Percentiles rank a stretch among this genome's conserved stretches.
These are phyloP conservation scores for Acidiella bohemica DNA, from an alignment of 495 filamentous ascomycete species.

Conservation along the genomic window DNA sequence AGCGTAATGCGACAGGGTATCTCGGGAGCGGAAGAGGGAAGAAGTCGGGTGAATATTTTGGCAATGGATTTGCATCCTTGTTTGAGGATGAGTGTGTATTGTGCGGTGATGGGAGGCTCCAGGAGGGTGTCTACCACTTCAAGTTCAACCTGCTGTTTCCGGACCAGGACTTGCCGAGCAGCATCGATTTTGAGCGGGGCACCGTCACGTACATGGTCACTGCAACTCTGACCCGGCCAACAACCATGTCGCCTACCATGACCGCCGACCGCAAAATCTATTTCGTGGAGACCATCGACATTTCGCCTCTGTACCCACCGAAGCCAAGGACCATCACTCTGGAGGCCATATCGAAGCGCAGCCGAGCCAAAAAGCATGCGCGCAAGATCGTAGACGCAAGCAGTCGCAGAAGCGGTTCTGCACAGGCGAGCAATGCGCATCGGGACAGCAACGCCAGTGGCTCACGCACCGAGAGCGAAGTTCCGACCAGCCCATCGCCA, in stretches of 20 bases:
- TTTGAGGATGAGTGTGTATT: slow-evolving; percentile 86
- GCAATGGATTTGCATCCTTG: slow-evolving; percentile 69
- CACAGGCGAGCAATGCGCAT: slow-evolving; percentile 4
- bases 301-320: slow-evolving; percentile 39
- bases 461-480: background rate
- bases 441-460: slow-evolving; percentile 5
- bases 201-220: slow-evolving; percentile 83
- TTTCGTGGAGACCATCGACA: slow-evolving; percentile 55
- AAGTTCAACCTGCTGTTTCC: slow-evolving; percentile 78
- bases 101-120: slow-evolving; percentile 78
- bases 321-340: slow-evolving; percentile 65
- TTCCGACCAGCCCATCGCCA: slow-evolving; percentile 34
- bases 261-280: slow-evolving; percentile 69
- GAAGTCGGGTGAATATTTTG: slow-evolving; percentile 54
- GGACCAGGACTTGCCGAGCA: slow-evolving; percentile 69
- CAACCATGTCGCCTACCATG: slow-evolving; percentile 65
- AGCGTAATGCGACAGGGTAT: slow-evolving; percentile 33
- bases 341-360: slow-evolving; percentile 51
- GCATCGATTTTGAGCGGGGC: slow-evolving; percentile 92
- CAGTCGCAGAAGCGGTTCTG: slow-evolving; percentile 4
- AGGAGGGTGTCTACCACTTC: slow-evolving; percentile 79
- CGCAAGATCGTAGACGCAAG: slow-evolving; percentile 17
- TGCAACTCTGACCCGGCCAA: slow-evolving; percentile 79
- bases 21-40: slow-evolving; percentile 41
- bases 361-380: slow-evolving; percentile 32